Conservation (phyloP, 441 rosid species). For the Erodium texanum region DNA sequence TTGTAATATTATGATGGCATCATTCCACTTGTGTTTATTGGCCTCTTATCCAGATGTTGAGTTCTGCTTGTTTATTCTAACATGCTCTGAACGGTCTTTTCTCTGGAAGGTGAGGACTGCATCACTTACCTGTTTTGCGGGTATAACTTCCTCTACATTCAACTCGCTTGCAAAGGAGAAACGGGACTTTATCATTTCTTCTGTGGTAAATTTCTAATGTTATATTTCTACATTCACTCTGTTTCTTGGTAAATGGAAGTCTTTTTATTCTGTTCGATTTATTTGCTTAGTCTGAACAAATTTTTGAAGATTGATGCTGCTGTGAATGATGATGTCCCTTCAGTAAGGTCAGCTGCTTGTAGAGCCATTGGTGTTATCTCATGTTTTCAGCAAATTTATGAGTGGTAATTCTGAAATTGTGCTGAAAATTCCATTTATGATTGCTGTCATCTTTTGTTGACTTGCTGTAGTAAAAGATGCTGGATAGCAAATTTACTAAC, state of each 20-base stretch:
- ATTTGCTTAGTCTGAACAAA: slow-evolving; percentile 17
- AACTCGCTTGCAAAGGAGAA: slow-evolving; percentile 43
- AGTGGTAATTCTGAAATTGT: slow-evolving; percentile 37
- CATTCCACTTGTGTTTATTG: neutral
- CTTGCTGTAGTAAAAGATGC: slow-evolving; percentile 18
- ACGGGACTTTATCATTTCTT: slow-evolving; percentile 53
- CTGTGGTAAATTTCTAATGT: slow-evolving; percentile 44
- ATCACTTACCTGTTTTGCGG: slow-evolving; percentile 83
- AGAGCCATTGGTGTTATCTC: slow-evolving; percentile 87
- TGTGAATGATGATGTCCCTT: slow-evolving; percentile 52
- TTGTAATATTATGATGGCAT: neutral
- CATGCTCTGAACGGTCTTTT: slow-evolving; percentile 7
- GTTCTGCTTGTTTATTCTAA: neutral
- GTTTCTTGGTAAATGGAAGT: neutral
- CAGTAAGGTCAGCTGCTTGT: slow-evolving; percentile 92
- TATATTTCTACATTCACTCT: slow-evolving; percentile 16
- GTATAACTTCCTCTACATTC: slow-evolving; percentile 73
- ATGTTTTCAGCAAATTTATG: slow-evolving; percentile 62
- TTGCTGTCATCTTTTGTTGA: slow-evolving; percentile 4
- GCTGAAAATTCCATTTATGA: slow-evolving; percentile 5
- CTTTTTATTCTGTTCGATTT: slow-evolving; percentile 7
- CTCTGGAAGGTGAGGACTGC: slow-evolving; percentile 72
- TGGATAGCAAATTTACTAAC: slow-evolving; percentile 26
- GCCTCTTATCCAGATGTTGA: neutral
- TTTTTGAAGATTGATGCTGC: slow-evolving; percentile 54